Base-by-base conservation (phyloP, 208 protist species). In the Naegleria gruberi region DNA sequence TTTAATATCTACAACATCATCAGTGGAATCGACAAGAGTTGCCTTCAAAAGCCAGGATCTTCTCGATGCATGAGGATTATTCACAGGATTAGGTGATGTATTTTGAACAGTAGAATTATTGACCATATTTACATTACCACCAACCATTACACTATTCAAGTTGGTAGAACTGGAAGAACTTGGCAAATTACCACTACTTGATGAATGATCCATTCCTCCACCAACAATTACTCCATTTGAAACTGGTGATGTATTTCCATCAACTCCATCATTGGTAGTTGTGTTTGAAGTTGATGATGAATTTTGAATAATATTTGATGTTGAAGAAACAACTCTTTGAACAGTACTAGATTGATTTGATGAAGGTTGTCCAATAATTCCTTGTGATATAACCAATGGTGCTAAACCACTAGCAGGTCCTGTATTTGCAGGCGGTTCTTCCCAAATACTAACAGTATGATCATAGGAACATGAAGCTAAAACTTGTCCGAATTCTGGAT, bases 401-500 rank as follows among this genome's bases (percentile, higher is more conserved):
- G 51, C 51, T 65, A 65, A 65, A 30, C 42, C 44, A 77, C 89
- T 46, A 30, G 55, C n/a, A 23, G n/a, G 30, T 6, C 86, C 34
- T 44, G 37, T 40, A 15, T 91, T 42, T 42, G 65, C 46, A n/a
- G 19, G 41, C 12, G 45, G 17, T 90, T 97, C 95, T 87, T 97
- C 94, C 95, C 94, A 97, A 15, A 97, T 95, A 91, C 82, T 91
- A 26, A 97, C 93, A 45, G 89, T 95, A 45, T 93, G 87, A 90
- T 97, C 96, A 74, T 94, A 93, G 17, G 92, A 94, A 91, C 95
- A 97, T 17, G 95, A 95, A 1, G 95, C 96, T 7, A 97, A 82
- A 26, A 97, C 90, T 89, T 95, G 93, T 40, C 96, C 96, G 90
- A 95, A 97, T 90, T 97, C 94, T 26, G 96, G 95, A 90, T 97